Base-by-base conservation (phyloP, 805 yeast species). In the Candida parachauliodes region DNA sequence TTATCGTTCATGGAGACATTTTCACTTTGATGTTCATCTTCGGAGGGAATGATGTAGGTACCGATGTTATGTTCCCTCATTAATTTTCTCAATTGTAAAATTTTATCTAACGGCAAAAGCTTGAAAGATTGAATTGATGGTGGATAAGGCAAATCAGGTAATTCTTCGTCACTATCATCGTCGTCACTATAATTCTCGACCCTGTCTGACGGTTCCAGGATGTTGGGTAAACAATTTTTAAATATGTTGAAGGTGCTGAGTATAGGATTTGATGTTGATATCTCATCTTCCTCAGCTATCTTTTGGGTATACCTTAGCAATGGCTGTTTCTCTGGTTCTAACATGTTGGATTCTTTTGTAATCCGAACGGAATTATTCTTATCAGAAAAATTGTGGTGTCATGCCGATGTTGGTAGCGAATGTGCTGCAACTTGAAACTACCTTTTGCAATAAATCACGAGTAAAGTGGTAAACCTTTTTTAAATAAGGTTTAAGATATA, bases 21-120 rank as follows among this genome's bases (percentile, higher is more conserved):
- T 62, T 91, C 98, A 19, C 89, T 79, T 58, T 84, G 91, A 59
- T 91, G 98, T 50, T 86, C 95, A 55, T 91, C 98, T 56, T 88
- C 96, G 28, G 94, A 81, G 15, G 91, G 88, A 8, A 86, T 76
- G 19, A 76, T 69, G 57, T 93, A 91, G 23, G 87, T 81, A 8
- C 82, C 86, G 26, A 91, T 55, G 24, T 75, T 77, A 40, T 77
- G 57, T 31, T 69, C 60, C 30, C 70, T 73, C 89, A 93, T 86
- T 43, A 73, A 67, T 28, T 61, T 49, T 51, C 97, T 73, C 41
- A 89, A 63, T 15, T 65, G 68, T 28, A 63, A 70, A 34, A 89
- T 66, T 49, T 89, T 77, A 34, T 70, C 59, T 12, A 76, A 68
- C n/a, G 81, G 76, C 52, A 79, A 77, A 29, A 80, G 19, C 3